These are phyloP conservation scores for Eragrostis curvula DNA, from an alignment of 176 grass and related monocot genomes.

Conservation along the genomic window DNA sequence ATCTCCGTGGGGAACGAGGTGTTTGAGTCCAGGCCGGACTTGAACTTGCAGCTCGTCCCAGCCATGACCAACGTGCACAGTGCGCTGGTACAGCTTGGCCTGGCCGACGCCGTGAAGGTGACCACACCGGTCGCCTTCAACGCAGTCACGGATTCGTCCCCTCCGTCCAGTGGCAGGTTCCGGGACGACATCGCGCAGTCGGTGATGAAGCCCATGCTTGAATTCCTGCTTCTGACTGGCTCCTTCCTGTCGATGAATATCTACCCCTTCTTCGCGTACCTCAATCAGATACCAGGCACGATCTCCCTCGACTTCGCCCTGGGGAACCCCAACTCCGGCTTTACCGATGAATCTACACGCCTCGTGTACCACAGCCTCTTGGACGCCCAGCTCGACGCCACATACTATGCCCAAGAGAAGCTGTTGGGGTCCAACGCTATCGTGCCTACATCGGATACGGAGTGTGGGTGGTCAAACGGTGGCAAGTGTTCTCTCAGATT, in stretches of 20 bases:
- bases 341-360: constrained; percentile 5
- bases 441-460: constrained; percentile 40
- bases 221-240: constrained; percentile 45
- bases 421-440: constrained; percentile 4
- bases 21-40: constrained; percentile 25
- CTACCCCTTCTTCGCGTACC: constrained; percentile 64
- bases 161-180: constrained; percentile 53
- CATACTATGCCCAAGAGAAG: constrained; percentile 48
- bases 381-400: constrained; percentile 72
- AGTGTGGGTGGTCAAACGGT: constrained; percentile 49
- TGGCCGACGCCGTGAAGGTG: constrained; percentile 61
- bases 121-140: constrained; percentile 55
- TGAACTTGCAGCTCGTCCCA: constrained; percentile 15
- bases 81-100: constrained; percentile 40
- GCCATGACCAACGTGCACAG: constrained; percentile 49
- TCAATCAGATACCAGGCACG: constrained; percentile 15
- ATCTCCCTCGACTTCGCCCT: constrained; percentile 60
- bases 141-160: constrained; percentile 45
- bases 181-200: constrained; percentile 52
- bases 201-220: constrained; percentile 62
- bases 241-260: constrained; percentile 62
- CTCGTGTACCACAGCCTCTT: constrained; percentile 59
- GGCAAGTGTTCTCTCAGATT: neutral
- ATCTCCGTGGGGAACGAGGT: constrained; percentile 66
- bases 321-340: constrained; percentile 37